Evolutionary conservation across 202 grass and related monocot species (phyloP), one percentile per base, ranked within the genome.

Genomic region (Digitaria exilis): DNA sequence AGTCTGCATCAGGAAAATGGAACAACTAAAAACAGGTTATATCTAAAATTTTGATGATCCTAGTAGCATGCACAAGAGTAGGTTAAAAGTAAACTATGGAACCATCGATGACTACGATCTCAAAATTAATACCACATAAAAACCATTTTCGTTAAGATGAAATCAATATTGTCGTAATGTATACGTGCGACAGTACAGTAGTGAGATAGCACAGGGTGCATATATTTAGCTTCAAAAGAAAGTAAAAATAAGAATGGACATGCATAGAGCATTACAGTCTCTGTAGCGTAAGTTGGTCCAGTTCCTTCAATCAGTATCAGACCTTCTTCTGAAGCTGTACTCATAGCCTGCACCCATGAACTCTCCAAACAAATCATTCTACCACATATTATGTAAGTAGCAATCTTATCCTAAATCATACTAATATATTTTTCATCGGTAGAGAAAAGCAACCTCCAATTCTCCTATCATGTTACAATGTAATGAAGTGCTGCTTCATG

Each of bases 241-340:
- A 46, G 69, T 15, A 55, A 48, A 73, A 81, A 75, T 7, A 67
- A 81, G 65, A 77, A 43, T 15, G 14, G 7, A 69, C 35, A 37
- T 70, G n/a, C 68, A 48, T 70, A 74, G 51, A 78, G 41, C 11
- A 69, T 86, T 97, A 95, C 95, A 62, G 92, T 93, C 30, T 73
- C 55, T 66, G 95, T 98, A 76, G 95, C 95, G 55, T 98, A 98
- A 67, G 95, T 98, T 82, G 95, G 95, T 32, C 95, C 95, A 82
- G 90, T 91, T 86, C 95, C 95, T 57, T 98, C 95, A 34, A 95
- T 95, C 30, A 98, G 88, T 76, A 98, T 94, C 57, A 98, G 59
- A 84, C 92, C 95, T 91, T 97, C 92, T 68, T 91, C 90, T 18
- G 82, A 86, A 85, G 90, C 90, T 18, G 50, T 88, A 73, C 65